Evolutionary conservation across 2,329 filamentous ascomycete genomes (phyloP).

Genomic region (Stagonosporopsis chrysanthemi): DNA sequence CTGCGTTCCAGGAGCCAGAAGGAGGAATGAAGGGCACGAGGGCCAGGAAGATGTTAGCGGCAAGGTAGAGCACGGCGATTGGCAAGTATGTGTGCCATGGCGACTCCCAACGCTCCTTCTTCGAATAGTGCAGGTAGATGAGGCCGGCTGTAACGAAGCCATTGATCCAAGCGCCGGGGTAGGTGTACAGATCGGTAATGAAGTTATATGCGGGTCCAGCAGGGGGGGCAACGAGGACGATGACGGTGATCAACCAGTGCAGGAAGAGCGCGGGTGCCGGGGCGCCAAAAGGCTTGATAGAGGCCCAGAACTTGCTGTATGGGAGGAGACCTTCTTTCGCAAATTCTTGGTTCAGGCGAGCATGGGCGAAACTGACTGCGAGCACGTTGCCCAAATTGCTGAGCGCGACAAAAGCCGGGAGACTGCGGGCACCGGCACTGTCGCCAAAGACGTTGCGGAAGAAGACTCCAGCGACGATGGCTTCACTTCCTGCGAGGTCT

Average conservation of each 20-base stretch:
- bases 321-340: slow-evolving; percentile 75
- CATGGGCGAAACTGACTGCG: slow-evolving; percentile 66
- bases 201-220: slow-evolving; percentile 75
- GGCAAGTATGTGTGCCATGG: slow-evolving; percentile 51
- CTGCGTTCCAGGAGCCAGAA: slow-evolving; percentile 51
- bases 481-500: slow-evolving; percentile 64
- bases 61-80: slow-evolving; percentile 49
- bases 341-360: slow-evolving; percentile 69
- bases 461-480: slow-evolving; percentile 68
- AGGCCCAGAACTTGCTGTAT: slow-evolving; percentile 72
- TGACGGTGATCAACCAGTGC: slow-evolving; percentile 70
- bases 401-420: slow-evolving; percentile 64
- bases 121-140: slow-evolving; percentile 47
- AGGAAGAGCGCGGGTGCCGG: slow-evolving; percentile 64
- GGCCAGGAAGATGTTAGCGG: slow-evolving; percentile 53
- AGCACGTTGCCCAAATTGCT: slow-evolving; percentile 70
- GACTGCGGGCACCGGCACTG: slow-evolving; percentile 55
- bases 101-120: slow-evolving; percentile 44
- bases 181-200: slow-evolving; percentile 61
- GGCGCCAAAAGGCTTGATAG: slow-evolving; percentile 71
- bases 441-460: slow-evolving; percentile 69
- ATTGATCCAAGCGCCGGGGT: slow-evolving; percentile 49
- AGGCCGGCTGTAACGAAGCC: slow-evolving; percentile 47
- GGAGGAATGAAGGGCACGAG: slow-evolving; percentile 54
- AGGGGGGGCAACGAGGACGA: slow-evolving; percentile 71